Conservation (phyloP, 306 rosid genomes). For the Medicago lupulina region DNA sequence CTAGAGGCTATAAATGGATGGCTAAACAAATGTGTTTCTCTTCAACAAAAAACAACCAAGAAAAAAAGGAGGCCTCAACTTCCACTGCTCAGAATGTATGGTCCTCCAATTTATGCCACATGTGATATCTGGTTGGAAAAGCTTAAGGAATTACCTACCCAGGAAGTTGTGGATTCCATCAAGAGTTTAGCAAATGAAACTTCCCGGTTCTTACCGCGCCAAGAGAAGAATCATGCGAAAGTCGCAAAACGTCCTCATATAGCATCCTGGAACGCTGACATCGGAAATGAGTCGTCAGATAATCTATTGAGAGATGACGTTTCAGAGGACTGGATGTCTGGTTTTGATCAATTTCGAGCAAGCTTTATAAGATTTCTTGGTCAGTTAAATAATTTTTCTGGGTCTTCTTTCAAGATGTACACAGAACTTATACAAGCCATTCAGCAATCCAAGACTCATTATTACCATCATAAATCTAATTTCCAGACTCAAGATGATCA, state of each 20-base stretch:
- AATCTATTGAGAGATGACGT: slow-evolving; percentile 55
- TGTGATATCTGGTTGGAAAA: slow-evolving; percentile 73
- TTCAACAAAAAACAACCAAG: slow-evolving; percentile 56
- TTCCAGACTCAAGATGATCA: slow-evolving; percentile 43
- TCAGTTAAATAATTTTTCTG: slow-evolving; percentile 60
- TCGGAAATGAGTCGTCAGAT: slow-evolving; percentile 52
- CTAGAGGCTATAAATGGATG: slow-evolving; percentile 69
- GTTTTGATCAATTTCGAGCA: slow-evolving; percentile 61
- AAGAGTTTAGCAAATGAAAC: slow-evolving; percentile 65
- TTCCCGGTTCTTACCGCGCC: slow-evolving; percentile 64
- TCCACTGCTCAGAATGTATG: slow-evolving; percentile 40
- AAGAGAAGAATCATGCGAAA: slow-evolving; percentile 70
- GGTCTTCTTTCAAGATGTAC: slow-evolving; percentile 65
- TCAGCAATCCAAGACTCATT: slow-evolving; percentile 40
- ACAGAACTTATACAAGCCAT: slow-evolving; percentile 57
- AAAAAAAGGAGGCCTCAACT: slow-evolving; percentile 51
- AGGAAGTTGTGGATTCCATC: slow-evolving; percentile 64
- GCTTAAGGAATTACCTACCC: slow-evolving; percentile 44
- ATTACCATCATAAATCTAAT: slow-evolving; percentile 42
- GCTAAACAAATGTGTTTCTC: slow-evolving; percentile 75
- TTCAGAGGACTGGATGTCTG: slow-evolving; percentile 54
- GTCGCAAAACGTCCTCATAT: slow-evolving; percentile 42
- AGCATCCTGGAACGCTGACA: slow-evolving; percentile 52
- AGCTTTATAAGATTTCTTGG: slow-evolving; percentile 62
- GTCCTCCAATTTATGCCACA: slow-evolving; percentile 82